Percentiles rank a stretch among this genome's conserved stretches.
These are phyloP conservation scores for Saccharomyces eubayanus DNA, from an alignment of 805 yeast genomes.

Conservation along the genomic window DNA sequence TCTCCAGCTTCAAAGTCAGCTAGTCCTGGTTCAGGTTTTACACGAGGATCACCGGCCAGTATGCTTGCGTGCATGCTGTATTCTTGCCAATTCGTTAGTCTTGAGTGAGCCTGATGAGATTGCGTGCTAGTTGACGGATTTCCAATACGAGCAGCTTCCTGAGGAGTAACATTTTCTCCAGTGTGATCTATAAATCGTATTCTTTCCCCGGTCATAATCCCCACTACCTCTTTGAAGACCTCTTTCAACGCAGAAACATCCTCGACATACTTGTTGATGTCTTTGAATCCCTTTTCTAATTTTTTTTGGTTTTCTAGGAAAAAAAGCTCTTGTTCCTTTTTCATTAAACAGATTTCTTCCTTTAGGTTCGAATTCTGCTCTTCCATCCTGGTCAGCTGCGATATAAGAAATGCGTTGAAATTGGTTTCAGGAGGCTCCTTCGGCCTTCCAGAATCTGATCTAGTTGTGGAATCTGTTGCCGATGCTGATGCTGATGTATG, in stretches of 20 bases:
- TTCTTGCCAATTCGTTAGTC: neutral
- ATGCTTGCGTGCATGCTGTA: neutral
- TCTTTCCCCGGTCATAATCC: conserved; percentile 22
- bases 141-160: conserved; percentile 7
- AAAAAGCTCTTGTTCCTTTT: conserved; percentile 21
- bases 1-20: neutral
- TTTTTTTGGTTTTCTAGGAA: conserved; percentile 11
- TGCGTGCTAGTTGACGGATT: neutral
- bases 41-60: conserved; percentile 1
- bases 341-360: conserved; percentile 9
- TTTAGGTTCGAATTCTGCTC: conserved; percentile 16
- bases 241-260: conserved; percentile 18
- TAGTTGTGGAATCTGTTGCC: neutral
- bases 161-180: conserved; percentile 12
- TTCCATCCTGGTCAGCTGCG: conserved; percentile 16
- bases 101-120: neutral
- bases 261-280: conserved; percentile 11
- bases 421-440: neutral
- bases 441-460: neutral
- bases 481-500: neutral
- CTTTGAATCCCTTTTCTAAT: conserved; percentile 14
- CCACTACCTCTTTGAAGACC: conserved; percentile 22
- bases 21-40: conserved; percentile 5
- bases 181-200: conserved; percentile 18
- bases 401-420: neutral